phyloP scores from a whole-genome alignment of 768 basidiomycete genomes.

The Mycena sanguinolenta region DNA sequence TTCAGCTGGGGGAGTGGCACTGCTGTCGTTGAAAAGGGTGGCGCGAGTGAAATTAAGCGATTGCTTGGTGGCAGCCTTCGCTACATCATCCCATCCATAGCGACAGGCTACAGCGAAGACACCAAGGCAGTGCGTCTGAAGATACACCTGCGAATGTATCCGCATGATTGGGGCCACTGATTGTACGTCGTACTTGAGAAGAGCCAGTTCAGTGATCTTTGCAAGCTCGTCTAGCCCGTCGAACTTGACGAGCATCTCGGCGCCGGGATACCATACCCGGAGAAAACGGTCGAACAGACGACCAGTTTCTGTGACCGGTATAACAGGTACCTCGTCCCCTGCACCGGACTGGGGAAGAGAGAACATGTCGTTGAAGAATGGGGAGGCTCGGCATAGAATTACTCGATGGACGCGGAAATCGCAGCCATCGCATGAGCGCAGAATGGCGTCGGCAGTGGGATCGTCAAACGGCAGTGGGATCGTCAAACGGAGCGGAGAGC shows the following conservation, averaged over 20 bases:
- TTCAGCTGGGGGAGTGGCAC: not conserved
- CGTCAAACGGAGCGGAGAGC: not conserved
- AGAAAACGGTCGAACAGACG: not conserved
- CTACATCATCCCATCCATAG: slow-evolving; percentile 5
- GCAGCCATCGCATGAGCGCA: slow-evolving; percentile 11
- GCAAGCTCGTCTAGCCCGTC: not conserved
- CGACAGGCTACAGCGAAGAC: slow-evolving; percentile 8
- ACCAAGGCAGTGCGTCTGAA: not conserved
- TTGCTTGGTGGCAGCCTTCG: not conserved
- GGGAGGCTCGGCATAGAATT: slow-evolving; percentile 38
- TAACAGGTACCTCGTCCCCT: not conserved
- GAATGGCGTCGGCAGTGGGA: not conserved
- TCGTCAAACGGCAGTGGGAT: slow-evolving; percentile 4
- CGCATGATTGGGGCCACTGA: not conserved
- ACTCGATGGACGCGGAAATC: slow-evolving; percentile 43
- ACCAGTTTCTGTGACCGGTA: not conserved
- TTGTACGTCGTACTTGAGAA: slow-evolving; percentile 11
- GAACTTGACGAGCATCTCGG: not conserved
- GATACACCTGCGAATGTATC: not conserved
- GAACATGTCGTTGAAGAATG: slow-evolving; percentile 44
- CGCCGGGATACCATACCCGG: slow-evolving; percentile 16
- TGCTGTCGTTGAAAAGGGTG: not conserved
- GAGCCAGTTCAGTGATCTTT: not conserved
- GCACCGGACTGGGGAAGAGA: slow-evolving; percentile 31
- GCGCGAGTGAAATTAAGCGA: not conserved